phyloP scores from a whole-genome alignment of 1,284 basidiomycete species.

The Cerrena zonata region DNA sequence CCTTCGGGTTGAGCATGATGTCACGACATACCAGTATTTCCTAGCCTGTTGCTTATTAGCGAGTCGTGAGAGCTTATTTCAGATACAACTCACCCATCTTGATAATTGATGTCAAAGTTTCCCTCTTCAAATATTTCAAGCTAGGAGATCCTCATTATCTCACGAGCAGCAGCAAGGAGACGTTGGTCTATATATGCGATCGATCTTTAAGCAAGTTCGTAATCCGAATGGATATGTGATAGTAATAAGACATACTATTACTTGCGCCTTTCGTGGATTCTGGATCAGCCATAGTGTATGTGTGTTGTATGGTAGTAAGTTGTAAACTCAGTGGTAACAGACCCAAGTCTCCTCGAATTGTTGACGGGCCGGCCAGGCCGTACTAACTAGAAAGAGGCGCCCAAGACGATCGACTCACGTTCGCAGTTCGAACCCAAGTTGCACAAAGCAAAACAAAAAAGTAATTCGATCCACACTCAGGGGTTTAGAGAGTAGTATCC shows the following conservation, averaged over 20 bases:
- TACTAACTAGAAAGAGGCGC: too few species aligned
- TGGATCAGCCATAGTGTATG: slow-evolving; percentile 5
- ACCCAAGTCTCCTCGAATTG: too few species aligned
- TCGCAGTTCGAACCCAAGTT: too few species aligned
- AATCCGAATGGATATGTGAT: not conserved
- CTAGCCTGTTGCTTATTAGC: slow-evolving; percentile 41
- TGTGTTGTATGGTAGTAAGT: too few species aligned
- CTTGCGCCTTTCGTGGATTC: slow-evolving; percentile 30
- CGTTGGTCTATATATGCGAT: slow-evolving; percentile 52
- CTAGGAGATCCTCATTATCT: slow-evolving; percentile 71
- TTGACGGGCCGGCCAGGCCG: too few species aligned
- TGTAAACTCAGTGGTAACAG: too few species aligned
- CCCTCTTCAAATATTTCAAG: slow-evolving; percentile 54
- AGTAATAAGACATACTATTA: slow-evolving; percentile 31
- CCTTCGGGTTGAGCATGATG: not conserved
- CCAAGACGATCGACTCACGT: too few species aligned
- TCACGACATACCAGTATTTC: slow-evolving; percentile 60
- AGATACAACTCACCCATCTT: slow-evolving; percentile 60
- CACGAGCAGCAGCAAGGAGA: slow-evolving; percentile 68
- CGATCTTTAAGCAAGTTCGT: slow-evolving; percentile 3
- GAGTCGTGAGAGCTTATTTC: not conserved
- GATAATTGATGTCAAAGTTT: slow-evolving; percentile 66
- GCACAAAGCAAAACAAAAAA: too few species aligned
- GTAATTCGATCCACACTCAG: too few species aligned
- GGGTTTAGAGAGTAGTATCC: too few species aligned